Evolutionary conservation across 768 basidiomycete species (phyloP).

Genomic region (Trametes maxima): DNA sequence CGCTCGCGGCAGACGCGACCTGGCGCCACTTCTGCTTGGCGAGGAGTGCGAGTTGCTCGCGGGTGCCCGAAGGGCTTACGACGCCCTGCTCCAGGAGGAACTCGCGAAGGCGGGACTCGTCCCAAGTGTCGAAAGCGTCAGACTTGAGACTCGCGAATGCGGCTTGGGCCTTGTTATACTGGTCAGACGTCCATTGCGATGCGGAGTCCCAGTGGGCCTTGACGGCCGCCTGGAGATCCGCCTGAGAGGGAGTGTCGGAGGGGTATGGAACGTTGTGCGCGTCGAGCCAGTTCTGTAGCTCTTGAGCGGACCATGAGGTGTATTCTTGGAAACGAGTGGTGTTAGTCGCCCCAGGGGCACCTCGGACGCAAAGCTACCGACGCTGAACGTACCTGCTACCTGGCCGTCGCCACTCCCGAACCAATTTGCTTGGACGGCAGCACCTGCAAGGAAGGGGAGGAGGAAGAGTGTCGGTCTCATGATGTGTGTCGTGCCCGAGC

Average conservation of each 20-base stretch:
- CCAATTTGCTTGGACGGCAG: slow-evolving; percentile 35
- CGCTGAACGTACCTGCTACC: slow-evolving; percentile 33
- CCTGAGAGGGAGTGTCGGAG: slow-evolving; percentile 28
- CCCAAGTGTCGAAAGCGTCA: slow-evolving; percentile 76
- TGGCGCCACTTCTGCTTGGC: slow-evolving; percentile 71
- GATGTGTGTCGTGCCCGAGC: slow-evolving; percentile 8
- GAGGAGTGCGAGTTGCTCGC: slow-evolving; percentile 77
- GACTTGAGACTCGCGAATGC: slow-evolving; percentile 57
- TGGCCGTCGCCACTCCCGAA: slow-evolving; percentile 31
- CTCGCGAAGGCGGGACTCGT: slow-evolving; percentile 78
- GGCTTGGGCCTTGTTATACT: slow-evolving; percentile 64
- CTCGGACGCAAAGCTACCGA: background rate
- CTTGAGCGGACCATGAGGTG: slow-evolving; percentile 58
- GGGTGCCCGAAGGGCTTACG: slow-evolving; percentile 75
- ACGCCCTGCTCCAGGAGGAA: slow-evolving; percentile 88
- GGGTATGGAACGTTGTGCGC: slow-evolving; percentile 62
- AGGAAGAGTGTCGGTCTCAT: slow-evolving; percentile 26
- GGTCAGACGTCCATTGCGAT: slow-evolving; percentile 59
- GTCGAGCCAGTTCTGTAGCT: slow-evolving; percentile 71
- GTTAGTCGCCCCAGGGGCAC: slow-evolving; percentile 21
- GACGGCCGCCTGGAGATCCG: slow-evolving; percentile 48
- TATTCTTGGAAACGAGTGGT: slow-evolving; percentile 35
- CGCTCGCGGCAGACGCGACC: slow-evolving; percentile 62
- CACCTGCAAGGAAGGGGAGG: slow-evolving; percentile 35
- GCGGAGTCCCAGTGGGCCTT: slow-evolving; percentile 57